Percentiles rank a stretch among this genome's conserved stretches.
These are phyloP conservation scores for Didymella pinodella DNA, from an alignment of 2,329 filamentous ascomycete genomes.

Conservation along the genomic window DNA sequence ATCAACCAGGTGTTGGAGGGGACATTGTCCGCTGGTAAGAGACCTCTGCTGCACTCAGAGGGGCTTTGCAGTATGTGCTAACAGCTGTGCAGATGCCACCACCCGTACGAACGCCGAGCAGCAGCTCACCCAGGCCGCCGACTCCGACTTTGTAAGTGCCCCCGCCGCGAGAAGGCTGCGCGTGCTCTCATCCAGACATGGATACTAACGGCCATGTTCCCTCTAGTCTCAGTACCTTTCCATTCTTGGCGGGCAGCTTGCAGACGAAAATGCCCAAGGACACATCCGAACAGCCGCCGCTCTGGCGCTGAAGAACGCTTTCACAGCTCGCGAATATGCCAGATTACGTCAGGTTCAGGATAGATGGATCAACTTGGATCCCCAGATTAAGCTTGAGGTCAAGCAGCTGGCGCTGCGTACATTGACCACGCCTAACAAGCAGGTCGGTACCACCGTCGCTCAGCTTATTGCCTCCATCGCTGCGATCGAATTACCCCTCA, in stretches of 20 bases:
- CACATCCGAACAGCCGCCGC: constrained; percentile 93
- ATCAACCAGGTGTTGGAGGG: constrained; percentile 98
- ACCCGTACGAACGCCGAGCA: constrained; percentile 91
- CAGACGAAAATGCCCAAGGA: constrained; percentile 83
- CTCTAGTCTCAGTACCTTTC: constrained; percentile 79
- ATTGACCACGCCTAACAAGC: constrained; percentile 77
- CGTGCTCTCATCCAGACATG: constrained; percentile 22
- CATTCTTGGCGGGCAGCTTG: constrained; percentile 91
- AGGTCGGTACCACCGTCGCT: constrained; percentile 87
- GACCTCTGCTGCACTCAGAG: constrained; percentile 21
- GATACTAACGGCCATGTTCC: constrained; percentile 43
- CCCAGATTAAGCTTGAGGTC: constrained; percentile 83
- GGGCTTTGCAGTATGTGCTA: constrained; percentile 42
- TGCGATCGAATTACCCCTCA: constrained; percentile 88
- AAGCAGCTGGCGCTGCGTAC: constrained; percentile 92
- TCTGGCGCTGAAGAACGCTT: constrained; percentile 97
- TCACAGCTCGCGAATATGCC: constrained; percentile 88
- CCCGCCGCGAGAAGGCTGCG: constrained; percentile 32
- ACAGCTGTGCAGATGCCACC: constrained; percentile 74
- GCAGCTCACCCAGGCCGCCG: constrained; percentile 89
- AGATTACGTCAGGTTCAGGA: constrained; percentile 89
- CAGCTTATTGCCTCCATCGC: constrained; percentile 97
- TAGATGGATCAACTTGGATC: constrained; percentile 88
- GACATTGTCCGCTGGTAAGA: constrained; percentile 91
- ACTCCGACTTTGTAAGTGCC: constrained; percentile 87